Evolutionary conservation across 192 early-diverging fungal species (phyloP), one percentile per base, ranked within the genome.

Genomic region (Coemansia sp.): DNA sequence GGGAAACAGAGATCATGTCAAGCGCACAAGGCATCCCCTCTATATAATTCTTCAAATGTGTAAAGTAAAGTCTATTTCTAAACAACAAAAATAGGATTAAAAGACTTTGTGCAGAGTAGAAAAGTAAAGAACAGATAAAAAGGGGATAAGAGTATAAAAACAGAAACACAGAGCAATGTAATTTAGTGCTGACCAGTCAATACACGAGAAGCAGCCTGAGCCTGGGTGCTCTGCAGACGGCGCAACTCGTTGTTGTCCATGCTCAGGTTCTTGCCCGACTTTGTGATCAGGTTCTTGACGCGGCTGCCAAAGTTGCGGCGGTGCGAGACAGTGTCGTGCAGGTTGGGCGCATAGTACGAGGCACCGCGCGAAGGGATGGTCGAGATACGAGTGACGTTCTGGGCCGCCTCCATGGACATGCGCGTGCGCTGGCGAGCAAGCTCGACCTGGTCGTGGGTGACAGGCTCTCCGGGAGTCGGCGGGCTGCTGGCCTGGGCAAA

Each of bases 141-240:
- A 27, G 1, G 36, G 45, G n/a, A 18, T 24, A 54, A 35, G 55
- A 42, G 14, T 42, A 42, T 42, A 14, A 42, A 42, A 42, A 42
- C 8, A 9, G 39, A 42, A 42, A 14, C 39, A 9, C 39, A 42
- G 39, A 42, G 13, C 3, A 42, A 42, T 42, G 39, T 9, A 42
- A 42, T 16, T 47, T 64, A 61, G 56, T 67, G 59, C 22, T 70
- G 55, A 11, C 58, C 52, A 46, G 70, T 57, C 63, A 87, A 71
- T 16, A 82, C 72, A 8, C 61, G 74, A 18, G 81, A 83, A 20
- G 78, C 85, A 45, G 83, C 81, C 66, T 81, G 74, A 48, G 85
- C 86, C 82, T 90, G 89, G 58, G 85, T 84, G 68, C 85, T 86
- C 78, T 85, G 86, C 69, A 90, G 84, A 48, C 89, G 84, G 56